Evolutionary conservation across 2,329 filamentous ascomycete genomes (phyloP).

Genomic region (Ascochyta fabae): DNA sequence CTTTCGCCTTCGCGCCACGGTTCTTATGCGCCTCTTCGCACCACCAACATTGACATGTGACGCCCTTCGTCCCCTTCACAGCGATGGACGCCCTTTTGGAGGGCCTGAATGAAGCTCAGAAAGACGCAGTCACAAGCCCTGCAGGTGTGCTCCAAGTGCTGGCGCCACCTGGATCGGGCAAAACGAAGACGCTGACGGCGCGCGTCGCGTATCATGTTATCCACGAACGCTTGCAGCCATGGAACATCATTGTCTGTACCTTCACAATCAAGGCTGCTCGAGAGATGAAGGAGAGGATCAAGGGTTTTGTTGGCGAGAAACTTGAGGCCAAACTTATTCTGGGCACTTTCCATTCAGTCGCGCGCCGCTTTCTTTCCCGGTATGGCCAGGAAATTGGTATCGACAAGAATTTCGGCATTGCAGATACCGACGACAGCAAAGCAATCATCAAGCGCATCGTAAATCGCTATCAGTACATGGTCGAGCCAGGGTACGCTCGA

Average conservation of each 20-base stretch:
- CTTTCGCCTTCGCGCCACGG: not conserved
- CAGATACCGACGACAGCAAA: constrained; percentile 80
- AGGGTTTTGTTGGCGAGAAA: constrained; percentile 77
- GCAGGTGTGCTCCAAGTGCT: constrained; percentile 67
- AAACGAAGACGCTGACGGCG: constrained; percentile 93
- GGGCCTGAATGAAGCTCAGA: constrained; percentile 70
- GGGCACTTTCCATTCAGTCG: constrained; percentile 94
- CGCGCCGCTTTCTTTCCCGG: constrained; percentile 78
- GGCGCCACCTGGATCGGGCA: constrained; percentile 74
- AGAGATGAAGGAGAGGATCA: constrained; percentile 92
- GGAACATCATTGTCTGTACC: constrained; percentile 92
- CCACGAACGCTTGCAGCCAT: constrained; percentile 73
- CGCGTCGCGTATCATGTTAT: constrained; percentile 88
- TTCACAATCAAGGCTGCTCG: constrained; percentile 95
- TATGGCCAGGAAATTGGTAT: constrained; percentile 88
- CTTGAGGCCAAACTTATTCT: constrained; percentile 79
- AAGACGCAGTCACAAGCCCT: constrained; percentile 67
- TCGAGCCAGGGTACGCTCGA: constrained; percentile 75
- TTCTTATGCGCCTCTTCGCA: not conserved
- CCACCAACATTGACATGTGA: constrained; percentile 16
- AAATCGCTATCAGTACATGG: constrained; percentile 70
- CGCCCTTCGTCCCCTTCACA: constrained; percentile 10
- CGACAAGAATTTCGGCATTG: constrained; percentile 84
- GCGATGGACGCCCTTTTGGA: constrained; percentile 63
- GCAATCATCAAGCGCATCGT: constrained; percentile 83